Conservation (phyloP, 2,329 filamentous ascomycete species). For the Tolypocladium inflatum region DNA sequence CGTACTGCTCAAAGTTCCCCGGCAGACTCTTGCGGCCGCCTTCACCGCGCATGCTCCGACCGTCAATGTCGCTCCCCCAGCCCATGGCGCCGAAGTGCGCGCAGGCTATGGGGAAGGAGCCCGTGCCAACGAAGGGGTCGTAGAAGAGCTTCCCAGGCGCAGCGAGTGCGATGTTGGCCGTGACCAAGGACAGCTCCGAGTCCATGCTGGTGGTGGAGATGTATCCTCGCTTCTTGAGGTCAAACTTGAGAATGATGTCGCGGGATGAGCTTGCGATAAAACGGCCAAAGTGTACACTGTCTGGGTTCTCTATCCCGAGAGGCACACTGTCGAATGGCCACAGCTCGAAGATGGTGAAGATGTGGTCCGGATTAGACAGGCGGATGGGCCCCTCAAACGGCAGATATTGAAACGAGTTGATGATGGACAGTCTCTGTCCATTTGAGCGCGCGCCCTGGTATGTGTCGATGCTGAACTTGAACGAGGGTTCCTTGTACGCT, state of each 20-base stretch:
- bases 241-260: conserved; percentile 61
- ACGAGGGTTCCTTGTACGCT: conserved; percentile 54
- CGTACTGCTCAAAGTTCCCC: conserved; percentile 82
- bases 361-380: conserved; percentile 63
- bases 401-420: conserved; percentile 74
- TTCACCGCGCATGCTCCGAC: conserved; percentile 72
- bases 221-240: conserved; percentile 87
- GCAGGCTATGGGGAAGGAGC: conserved; percentile 83
- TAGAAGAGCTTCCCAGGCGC: conserved; percentile 79
- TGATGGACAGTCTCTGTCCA: conserved; percentile 58
- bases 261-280: conserved; percentile 58
- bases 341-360: conserved; percentile 77
- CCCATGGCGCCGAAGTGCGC: conserved; percentile 80
- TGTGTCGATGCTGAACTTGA: conserved; percentile 78
- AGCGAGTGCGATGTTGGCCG: conserved; percentile 81
- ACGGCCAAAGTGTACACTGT: conserved; percentile 60
- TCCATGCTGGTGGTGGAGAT: conserved; percentile 98
- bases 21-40: conserved; percentile 38
- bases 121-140: conserved; percentile 93
- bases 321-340: conserved; percentile 51
- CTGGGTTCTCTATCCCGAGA: conserved; percentile 41
- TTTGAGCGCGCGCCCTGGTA: conserved; percentile 64
- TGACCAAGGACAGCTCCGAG: conserved; percentile 81
- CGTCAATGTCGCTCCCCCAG: conserved; percentile 89
- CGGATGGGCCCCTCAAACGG: conserved; percentile 68